Percentiles rank a stretch among this genome's conserved stretches.
phyloP scores from a whole-genome alignment of 2,329 filamentous ascomycete species.

The Neonectria coccinea region DNA sequence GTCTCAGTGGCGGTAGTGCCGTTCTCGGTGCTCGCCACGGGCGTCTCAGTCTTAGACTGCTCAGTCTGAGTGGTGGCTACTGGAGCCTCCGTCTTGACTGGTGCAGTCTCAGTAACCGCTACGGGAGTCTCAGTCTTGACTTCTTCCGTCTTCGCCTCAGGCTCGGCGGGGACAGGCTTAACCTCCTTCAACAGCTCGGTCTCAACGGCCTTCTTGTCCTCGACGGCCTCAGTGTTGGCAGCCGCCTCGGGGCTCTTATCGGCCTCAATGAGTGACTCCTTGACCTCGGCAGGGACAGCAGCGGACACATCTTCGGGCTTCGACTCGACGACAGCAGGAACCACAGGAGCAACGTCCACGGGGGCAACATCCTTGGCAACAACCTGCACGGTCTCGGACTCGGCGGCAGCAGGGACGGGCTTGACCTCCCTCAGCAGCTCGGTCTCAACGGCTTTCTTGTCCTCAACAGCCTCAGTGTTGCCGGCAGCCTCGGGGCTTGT shows the following conservation, averaged over 20 bases:
- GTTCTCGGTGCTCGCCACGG: constrained; percentile 36
- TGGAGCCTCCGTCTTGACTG: constrained; percentile 23
- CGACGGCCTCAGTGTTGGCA: constrained; percentile 73
- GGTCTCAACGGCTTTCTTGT: constrained; percentile 80
- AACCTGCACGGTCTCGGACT: background rate
- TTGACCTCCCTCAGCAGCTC: constrained; percentile 77
- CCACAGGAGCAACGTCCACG: background rate
- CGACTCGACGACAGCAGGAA: constrained; percentile 14
- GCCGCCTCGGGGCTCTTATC: constrained; percentile 77
- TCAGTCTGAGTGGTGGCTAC: constrained; percentile 24
- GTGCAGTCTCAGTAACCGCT: constrained; percentile 8
- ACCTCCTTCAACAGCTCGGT: constrained; percentile 77
- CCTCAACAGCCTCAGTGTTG: constrained; percentile 74
- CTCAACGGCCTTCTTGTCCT: constrained; percentile 81
- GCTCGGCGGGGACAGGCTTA: constrained; percentile 50
- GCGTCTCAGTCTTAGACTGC: constrained; percentile 24
- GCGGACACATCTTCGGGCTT: constrained; percentile 35
- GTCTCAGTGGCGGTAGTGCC: constrained; percentile 36
- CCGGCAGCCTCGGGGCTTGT: constrained; percentile 77
- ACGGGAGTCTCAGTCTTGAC: constrained; percentile 25
- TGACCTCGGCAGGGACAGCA: constrained; percentile 61
- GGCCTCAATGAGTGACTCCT: constrained; percentile 68
- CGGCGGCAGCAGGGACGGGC: constrained; percentile 43
- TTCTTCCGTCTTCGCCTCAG: constrained; percentile 33
- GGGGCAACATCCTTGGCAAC: background rate